A percentile compares a stretch with the other conserved stretches of the same genome.
phyloP scores from a whole-genome alignment of 305 asterid genomes.

The Caryopteris hybrid region DNA sequence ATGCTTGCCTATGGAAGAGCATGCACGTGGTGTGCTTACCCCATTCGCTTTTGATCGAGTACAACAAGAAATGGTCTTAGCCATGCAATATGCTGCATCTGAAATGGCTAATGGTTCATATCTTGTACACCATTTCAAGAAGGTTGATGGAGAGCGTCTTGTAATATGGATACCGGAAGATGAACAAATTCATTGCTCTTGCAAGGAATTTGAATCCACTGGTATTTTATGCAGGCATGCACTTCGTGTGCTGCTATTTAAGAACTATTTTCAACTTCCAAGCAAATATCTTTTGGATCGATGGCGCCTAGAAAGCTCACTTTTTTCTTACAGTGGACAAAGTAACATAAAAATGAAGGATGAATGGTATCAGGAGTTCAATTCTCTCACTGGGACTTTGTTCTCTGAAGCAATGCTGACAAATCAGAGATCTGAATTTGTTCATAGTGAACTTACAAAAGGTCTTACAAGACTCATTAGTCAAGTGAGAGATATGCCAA shows the following conservation, averaged over 20 bases:
- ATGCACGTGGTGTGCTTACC: conserved; percentile 44
- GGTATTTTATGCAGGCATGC: conserved; percentile 73
- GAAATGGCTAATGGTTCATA: conserved; percentile 58
- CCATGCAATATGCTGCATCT: conserved; percentile 56
- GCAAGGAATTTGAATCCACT: conserved; percentile 61
- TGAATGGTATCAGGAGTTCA: conserved; percentile 50
- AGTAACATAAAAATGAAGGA: conserved; percentile 25
- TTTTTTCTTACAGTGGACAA: conserved; percentile 26
- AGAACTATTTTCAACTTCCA: conserved; percentile 67
- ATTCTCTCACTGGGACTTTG: conserved; percentile 44
- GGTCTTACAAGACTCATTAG: conserved; percentile 41
- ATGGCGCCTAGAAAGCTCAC: conserved; percentile 55
- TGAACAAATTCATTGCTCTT: conserved; percentile 62
- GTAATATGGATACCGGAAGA: conserved; percentile 57
- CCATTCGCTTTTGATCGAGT: conserved; percentile 43
- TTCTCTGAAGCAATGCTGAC: conserved; percentile 53
- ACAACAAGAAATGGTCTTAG: conserved; percentile 52
- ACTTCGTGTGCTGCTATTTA: conserved; percentile 46
- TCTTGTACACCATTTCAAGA: conserved; percentile 57
- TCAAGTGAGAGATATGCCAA: conserved; percentile 50
- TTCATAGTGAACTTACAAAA: conserved; percentile 42
- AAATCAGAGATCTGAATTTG: conserved; percentile 50
- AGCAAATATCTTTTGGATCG: conserved; percentile 49
- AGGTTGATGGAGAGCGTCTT: conserved; percentile 51
- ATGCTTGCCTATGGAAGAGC: conserved; percentile 58